Conservation (phyloP, 306 rosid genomes). For the Vigna angularis region DNA sequence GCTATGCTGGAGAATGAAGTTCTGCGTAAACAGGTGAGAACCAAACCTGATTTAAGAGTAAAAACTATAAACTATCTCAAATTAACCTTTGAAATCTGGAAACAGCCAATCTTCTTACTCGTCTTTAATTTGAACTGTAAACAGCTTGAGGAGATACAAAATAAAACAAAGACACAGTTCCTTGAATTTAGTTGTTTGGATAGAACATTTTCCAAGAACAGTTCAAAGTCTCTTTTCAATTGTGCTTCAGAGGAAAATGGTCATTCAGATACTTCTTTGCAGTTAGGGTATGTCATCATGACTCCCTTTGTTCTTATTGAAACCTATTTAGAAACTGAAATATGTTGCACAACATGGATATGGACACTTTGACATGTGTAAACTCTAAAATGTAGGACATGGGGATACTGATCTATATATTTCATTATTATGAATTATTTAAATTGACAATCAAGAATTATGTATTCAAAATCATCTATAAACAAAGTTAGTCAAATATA, state of each 20-base stretch:
- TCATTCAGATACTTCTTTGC: slow-evolving; percentile 67
- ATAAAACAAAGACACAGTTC: slow-evolving; percentile 43
- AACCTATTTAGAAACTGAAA: neutral
- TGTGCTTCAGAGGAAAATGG: slow-evolving; percentile 54
- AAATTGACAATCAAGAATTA: too few relatives aligned
- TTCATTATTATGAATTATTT: too few relatives aligned
- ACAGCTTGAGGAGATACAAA: slow-evolving; percentile 57
- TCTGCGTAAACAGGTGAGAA: slow-evolving; percentile 60
- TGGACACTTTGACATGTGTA: too few relatives aligned
- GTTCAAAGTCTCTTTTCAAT: slow-evolving; percentile 43
- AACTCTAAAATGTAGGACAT: too few relatives aligned
- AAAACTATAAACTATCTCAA: slow-evolving; percentile 7
- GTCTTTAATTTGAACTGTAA: neutral
- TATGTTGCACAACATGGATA: neutral
- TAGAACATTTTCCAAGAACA: slow-evolving; percentile 39
- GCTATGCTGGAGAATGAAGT: slow-evolving; percentile 64
- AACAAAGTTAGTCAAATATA: too few relatives aligned
- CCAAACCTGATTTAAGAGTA: neutral
- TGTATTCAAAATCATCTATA: too few relatives aligned
- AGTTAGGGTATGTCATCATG: slow-evolving; percentile 59
- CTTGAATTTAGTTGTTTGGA: slow-evolving; percentile 49
- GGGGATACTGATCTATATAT: too few relatives aligned
- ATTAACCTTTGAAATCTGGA: neutral
- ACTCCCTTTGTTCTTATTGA: slow-evolving; percentile 17
- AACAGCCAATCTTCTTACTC: neutral